Evolutionary conservation across 371 early-diverging fungal genomes (phyloP).

Genomic region (Mucor irregularis): DNA sequence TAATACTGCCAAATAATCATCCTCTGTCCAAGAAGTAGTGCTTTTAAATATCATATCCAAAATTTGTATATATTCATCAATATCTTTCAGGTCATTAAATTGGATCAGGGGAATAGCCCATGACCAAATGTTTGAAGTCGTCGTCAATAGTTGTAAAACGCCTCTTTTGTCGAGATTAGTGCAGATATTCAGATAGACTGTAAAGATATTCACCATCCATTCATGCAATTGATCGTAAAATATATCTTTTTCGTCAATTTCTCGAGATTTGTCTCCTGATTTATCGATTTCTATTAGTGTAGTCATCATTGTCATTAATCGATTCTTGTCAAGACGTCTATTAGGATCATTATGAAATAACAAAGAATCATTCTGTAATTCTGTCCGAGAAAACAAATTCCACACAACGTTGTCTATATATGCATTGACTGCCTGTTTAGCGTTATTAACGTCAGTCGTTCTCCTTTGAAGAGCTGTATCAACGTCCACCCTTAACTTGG

Average conservation of each 20-base stretch:
- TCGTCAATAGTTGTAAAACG: slow-evolving; percentile 53
- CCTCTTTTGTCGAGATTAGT: background rate
- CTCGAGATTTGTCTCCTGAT: background rate
- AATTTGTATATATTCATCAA: slow-evolving; percentile 28
- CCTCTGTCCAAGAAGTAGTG: slow-evolving; percentile 51
- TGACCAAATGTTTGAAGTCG: slow-evolving; percentile 31
- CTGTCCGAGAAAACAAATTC: slow-evolving; percentile 21
- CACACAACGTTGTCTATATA: slow-evolving; percentile 45
- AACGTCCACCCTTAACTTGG: slow-evolving; percentile 30
- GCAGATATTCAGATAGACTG: slow-evolving; percentile 10
- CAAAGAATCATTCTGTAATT: slow-evolving; percentile 4
- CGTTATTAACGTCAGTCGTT: slow-evolving; percentile 27
- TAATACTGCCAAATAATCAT: slow-evolving; percentile 58
- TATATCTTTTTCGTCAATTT: background rate
- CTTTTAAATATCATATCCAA: slow-evolving; percentile 30
- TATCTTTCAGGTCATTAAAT: slow-evolving; percentile 17
- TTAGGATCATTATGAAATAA: slow-evolving; percentile 14
- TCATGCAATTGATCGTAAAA: slow-evolving; percentile 5
- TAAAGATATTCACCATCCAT: slow-evolving; percentile 13
- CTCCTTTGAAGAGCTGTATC: slow-evolving; percentile 28
- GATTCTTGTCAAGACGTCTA: slow-evolving; percentile 8
- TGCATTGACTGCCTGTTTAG: slow-evolving; percentile 51
- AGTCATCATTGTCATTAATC: slow-evolving; percentile 1
- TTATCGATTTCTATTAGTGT: slow-evolving; percentile 10
- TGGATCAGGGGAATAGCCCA: slow-evolving; percentile 67